Base-by-base conservation (phyloP, 768 basidiomycete genomes). In the Favolaschia claudopus region DNA sequence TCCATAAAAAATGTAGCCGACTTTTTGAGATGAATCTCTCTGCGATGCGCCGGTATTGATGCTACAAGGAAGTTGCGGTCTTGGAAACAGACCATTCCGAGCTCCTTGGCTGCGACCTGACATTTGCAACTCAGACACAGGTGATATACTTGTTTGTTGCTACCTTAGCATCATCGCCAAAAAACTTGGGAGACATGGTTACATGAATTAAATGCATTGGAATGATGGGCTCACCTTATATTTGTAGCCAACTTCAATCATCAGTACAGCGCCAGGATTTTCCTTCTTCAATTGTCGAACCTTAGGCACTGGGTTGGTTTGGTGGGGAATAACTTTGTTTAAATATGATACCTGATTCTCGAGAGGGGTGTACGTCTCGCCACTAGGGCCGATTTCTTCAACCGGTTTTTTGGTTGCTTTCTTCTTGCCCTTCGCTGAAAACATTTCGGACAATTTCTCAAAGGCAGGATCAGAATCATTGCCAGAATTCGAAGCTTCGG, bases 241-340 rank as follows among this genome's bases (percentile, higher is more conserved):
- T 71, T 89, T 95, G 72, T 95, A 95, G 5, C 93, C 93, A 27
- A 89, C 86, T 70, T 94, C 89, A 22, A 95, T 77, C 82, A 95
- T 86, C 13, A 95, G 77, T 32, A 95, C 62, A 5, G 85, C 85
- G 12, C 82, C 89, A 1, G 82, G 80, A 70, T 92, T 79, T 19
- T 87, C 83, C 51, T 77, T 76, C 73, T 92, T 91, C 13, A 94
- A 74, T 52, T 82, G 70, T 24, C 80, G 66, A 28, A 88, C 78
- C 86, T 88, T 44, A 15, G 48, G 31, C 29, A 47, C 13, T 24
- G 34, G n/a, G 32, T 17, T 20, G n/a, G 43, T 20, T 44, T 28
- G 29, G 54, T 10, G 27, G 24, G 15, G 34, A 43, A 15, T 15
- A 20, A 45, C 40, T 38, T 33, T 13, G 31, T 46, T 14, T 19